phyloP scores from a whole-genome alignment of 441 rosid genomes.

The Populus hybrid region DNA sequence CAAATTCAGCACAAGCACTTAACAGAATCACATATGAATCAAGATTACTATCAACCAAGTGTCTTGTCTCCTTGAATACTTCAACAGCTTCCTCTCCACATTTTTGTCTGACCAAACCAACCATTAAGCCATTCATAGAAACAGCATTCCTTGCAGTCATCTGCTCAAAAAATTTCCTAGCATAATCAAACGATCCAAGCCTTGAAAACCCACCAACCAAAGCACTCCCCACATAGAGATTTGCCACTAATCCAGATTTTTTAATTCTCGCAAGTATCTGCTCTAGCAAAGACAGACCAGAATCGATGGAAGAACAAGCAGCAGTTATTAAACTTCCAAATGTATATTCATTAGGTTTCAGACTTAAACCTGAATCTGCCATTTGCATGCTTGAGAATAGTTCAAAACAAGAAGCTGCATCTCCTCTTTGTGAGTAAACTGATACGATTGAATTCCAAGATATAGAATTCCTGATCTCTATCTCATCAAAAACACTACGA shows the following conservation, averaged over 20 bases:
- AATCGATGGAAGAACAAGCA: slow-evolving; percentile 49
- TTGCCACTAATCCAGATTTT: slow-evolving; percentile 63
- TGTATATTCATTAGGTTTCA: slow-evolving; percentile 76
- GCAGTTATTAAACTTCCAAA: slow-evolving; percentile 75
- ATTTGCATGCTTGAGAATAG: slow-evolving; percentile 62
- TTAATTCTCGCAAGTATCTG: slow-evolving; percentile 62
- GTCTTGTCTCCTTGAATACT: slow-evolving; percentile 52
- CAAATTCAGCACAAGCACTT: slow-evolving; percentile 70
- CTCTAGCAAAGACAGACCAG: slow-evolving; percentile 51
- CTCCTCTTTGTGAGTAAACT: slow-evolving; percentile 57
- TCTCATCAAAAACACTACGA: slow-evolving; percentile 55
- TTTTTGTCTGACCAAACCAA: slow-evolving; percentile 67
- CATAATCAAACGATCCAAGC: slow-evolving; percentile 51
- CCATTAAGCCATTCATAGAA: slow-evolving; percentile 81
- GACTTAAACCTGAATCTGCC: slow-evolving; percentile 27
- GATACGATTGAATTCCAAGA: slow-evolving; percentile 83
- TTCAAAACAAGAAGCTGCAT: slow-evolving; percentile 48
- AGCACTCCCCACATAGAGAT: slow-evolving; percentile 88
- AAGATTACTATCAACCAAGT: slow-evolving; percentile 46
- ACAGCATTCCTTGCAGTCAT: slow-evolving; percentile 65
- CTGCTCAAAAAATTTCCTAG: slow-evolving; percentile 56
- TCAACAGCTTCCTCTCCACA: slow-evolving; percentile 67
- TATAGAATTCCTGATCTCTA: slow-evolving; percentile 45
- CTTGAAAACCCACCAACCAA: slow-evolving; percentile 71
- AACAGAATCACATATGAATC: slow-evolving; percentile 68